These are phyloP conservation scores for Neurospora sp. DNA, from an alignment of 495 filamentous ascomycete species.

Conservation along the genomic window DNA sequence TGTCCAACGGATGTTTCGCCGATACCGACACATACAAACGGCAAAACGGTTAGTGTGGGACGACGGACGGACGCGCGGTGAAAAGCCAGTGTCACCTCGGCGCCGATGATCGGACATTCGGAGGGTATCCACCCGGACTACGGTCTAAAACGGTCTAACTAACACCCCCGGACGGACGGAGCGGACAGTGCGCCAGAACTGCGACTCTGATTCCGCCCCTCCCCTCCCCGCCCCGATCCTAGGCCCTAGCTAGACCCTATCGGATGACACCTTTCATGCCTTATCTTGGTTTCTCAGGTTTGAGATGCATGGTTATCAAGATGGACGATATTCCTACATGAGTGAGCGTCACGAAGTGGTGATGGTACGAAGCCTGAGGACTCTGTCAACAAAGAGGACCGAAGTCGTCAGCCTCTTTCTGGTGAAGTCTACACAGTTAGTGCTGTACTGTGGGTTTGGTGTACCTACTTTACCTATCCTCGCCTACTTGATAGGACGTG, in stretches of 20 bases:
- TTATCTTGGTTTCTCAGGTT: neutral
- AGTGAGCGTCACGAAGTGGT: neutral
- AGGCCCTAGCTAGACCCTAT: too few species aligned
- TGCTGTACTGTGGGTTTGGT: neutral
- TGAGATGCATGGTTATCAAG: neutral
- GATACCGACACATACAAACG: neutral
- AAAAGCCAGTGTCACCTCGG: neutral
- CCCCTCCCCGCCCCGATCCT: too few species aligned
- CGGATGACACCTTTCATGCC: too few species aligned
- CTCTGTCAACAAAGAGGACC: neutral
- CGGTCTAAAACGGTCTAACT: too few species aligned
- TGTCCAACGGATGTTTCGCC: neutral
- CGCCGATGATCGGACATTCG: neutral
- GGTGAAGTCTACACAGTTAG: neutral
- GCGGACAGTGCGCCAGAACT: neutral
- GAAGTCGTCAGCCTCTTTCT: neutral
- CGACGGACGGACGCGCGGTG: neutral
- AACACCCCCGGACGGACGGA: neutral
- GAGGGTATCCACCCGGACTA: neutral
- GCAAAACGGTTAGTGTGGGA: neutral
- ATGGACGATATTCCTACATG: neutral
- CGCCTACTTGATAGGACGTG: neutral
- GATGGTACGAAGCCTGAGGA: neutral
- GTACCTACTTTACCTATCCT: neutral
- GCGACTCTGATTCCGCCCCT: too few species aligned